A percentile compares a stretch with the other conserved stretches of the same genome.
Evolutionary conservation across 768 basidiomycete genomes (phyloP).

Genomic region (Hygrophoropsis aurantiaca): DNA sequence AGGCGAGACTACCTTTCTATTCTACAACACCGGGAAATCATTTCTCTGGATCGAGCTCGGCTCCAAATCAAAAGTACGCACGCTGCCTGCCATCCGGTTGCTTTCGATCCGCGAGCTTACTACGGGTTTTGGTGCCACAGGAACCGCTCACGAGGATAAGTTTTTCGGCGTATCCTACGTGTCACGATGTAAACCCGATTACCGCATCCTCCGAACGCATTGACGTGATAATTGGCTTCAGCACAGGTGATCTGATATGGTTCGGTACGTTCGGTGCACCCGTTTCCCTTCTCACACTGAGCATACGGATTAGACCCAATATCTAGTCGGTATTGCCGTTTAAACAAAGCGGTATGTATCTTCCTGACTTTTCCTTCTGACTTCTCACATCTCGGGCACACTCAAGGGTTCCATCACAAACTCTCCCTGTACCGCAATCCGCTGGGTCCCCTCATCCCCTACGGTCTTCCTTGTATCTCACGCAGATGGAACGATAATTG

Average conservation of each 20-base stretch:
- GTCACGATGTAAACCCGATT: slow-evolving; percentile 80
- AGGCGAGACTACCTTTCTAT: slow-evolving; percentile 83
- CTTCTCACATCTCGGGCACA: slow-evolving; percentile 11
- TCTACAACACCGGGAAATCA: slow-evolving; percentile 85
- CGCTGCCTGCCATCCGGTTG: background rate
- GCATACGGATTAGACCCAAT: slow-evolving; percentile 60
- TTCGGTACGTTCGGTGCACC: slow-evolving; percentile 57
- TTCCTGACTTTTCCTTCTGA: background rate
- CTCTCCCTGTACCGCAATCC: slow-evolving; percentile 85
- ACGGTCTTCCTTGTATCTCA: slow-evolving; percentile 86
- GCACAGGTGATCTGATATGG: slow-evolving; percentile 95
- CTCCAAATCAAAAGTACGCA: slow-evolving; percentile 74
- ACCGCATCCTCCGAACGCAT: slow-evolving; percentile 79
- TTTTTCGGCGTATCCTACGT: slow-evolving; percentile 86
- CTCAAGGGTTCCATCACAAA: slow-evolving; percentile 71
- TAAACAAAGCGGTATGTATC: slow-evolving; percentile 74
- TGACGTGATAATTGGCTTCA: slow-evolving; percentile 90
- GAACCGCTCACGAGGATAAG: slow-evolving; percentile 84
- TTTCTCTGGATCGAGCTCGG: slow-evolving; percentile 87
- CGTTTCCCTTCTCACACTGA: slow-evolving; percentile 5
- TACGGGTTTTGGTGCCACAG: slow-evolving; percentile 37
- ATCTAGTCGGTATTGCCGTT: slow-evolving; percentile 75
- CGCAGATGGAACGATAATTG: slow-evolving; percentile 84
- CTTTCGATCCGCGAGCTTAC: background rate
- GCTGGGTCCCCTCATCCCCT: slow-evolving; percentile 81